These are phyloP conservation scores for Physcia stellaris DNA, from an alignment of 495 filamentous ascomycete genomes.

Conservation along the genomic window DNA sequence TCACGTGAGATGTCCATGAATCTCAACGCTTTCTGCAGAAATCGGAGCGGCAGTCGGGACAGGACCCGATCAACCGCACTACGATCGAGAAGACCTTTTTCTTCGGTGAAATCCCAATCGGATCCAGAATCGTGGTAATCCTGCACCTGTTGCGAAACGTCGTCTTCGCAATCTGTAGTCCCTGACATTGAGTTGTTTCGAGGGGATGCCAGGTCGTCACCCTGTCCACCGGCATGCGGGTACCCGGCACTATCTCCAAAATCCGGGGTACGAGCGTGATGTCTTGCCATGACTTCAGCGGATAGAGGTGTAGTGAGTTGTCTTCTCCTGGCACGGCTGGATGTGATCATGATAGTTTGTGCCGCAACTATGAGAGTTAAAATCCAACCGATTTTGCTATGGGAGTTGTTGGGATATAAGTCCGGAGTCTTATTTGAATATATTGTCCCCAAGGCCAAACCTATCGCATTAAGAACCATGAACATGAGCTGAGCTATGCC, in stretches of 20 bases:
- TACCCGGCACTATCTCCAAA: too few species aligned
- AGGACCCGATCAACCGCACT: conserved; percentile 37
- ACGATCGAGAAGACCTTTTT: too few species aligned
- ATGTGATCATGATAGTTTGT: conserved; percentile 54
- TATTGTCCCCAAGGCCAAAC: conserved; percentile 55
- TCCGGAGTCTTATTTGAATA: conserved; percentile 79
- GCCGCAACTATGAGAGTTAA: conserved; percentile 54
- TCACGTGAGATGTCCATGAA: conserved; percentile 44
- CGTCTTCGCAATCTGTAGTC: conserved; percentile 33
- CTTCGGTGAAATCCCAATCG: too few species aligned
- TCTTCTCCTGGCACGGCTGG: conserved; percentile 30
- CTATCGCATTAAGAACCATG: conserved; percentile 54
- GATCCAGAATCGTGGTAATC: too few species aligned
- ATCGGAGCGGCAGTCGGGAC: conserved; percentile 33
- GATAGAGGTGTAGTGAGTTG: too few species aligned
- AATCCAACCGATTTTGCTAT: conserved; percentile 83
- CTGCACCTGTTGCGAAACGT: conserved; percentile 39
- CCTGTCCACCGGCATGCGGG: conserved; percentile 82
- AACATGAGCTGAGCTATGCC: conserved; percentile 66
- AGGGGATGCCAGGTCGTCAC: conserved; percentile 59
- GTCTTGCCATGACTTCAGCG: conserved; percentile 49
- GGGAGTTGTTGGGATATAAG: conserved; percentile 76
- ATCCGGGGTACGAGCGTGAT: too few species aligned
- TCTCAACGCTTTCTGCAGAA: conserved; percentile 47
- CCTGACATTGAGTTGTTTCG: conserved; percentile 54